These are phyloP conservation scores for Areca catechu DNA, from an alignment of 176 grass and related monocot genomes.

Conservation along the genomic window DNA sequence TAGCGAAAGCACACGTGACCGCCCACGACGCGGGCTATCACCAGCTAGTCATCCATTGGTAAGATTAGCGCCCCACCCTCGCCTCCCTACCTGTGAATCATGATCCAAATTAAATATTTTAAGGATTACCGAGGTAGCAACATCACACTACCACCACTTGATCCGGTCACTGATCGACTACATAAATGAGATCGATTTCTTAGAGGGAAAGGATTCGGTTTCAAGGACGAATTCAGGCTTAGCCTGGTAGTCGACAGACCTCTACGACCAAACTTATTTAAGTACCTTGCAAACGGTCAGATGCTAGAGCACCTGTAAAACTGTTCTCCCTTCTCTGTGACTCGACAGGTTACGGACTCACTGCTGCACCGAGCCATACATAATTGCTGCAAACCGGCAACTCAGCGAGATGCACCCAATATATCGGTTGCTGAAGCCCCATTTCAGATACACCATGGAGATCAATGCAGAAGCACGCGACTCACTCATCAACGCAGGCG, in stretches of 20 bases:
- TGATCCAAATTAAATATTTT: background rate
- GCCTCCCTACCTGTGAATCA: background rate
- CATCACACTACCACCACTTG: too few relatives aligned
- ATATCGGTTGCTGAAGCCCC: slow-evolving; percentile 67
- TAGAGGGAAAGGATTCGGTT: too few relatives aligned
- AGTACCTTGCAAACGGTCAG: too few relatives aligned
- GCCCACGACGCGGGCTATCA: slow-evolving; percentile 75
- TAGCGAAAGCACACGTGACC: slow-evolving; percentile 60
- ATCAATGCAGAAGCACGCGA: slow-evolving; percentile 66
- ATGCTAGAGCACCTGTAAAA: too few relatives aligned
- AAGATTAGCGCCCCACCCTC: background rate
- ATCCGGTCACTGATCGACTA: too few relatives aligned
- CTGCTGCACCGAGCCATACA: slow-evolving; percentile 68
- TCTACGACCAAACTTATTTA: too few relatives aligned
- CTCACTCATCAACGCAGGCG: slow-evolving; percentile 55
- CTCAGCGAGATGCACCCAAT: slow-evolving; percentile 79
- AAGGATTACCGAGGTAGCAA: background rate
- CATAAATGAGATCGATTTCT: too few relatives aligned
- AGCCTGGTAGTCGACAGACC: too few relatives aligned
- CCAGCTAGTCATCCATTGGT: slow-evolving; percentile 88
- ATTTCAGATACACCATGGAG: slow-evolving; percentile 93
- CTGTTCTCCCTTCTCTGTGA: too few relatives aligned
- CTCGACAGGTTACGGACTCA: slow-evolving; percentile 57
- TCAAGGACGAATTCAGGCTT: too few relatives aligned
- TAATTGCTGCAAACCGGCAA: slow-evolving; percentile 72